Percentiles rank a stretch among this genome's conserved stretches.
phyloP scores from a whole-genome alignment of 352 stramenopile genomes.

The Phytophthora macrochlamydospora region DNA sequence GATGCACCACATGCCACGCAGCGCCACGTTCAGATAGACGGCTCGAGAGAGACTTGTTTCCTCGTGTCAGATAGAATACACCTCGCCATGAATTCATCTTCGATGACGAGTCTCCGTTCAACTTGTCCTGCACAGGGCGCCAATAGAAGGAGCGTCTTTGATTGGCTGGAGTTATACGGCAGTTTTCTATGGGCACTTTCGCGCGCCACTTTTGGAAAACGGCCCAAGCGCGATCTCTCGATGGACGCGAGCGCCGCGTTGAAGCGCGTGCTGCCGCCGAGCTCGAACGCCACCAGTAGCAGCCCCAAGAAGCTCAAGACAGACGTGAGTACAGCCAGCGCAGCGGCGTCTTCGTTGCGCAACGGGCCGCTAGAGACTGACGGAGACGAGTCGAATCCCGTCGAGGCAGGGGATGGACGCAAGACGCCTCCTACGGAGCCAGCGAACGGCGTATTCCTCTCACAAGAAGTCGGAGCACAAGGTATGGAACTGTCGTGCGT shows the following conservation, averaged over 20 bases:
- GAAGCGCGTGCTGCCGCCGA: conserved; percentile 26
- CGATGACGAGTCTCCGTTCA: too few relatives aligned
- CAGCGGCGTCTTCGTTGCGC: conserved; percentile 5
- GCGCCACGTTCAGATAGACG: conserved; percentile 81
- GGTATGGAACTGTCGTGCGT: conserved; percentile 7
- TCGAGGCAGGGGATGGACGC: conserved; percentile 20
- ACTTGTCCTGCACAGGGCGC: too few relatives aligned
- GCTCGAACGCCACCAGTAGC: conserved; percentile 14
- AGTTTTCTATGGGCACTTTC: conserved; percentile 11
- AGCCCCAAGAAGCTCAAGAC: conserved; percentile 32
- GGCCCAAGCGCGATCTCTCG: conserved; percentile 17
- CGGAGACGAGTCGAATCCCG: conserved; percentile 7
- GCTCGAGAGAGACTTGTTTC: not conserved
- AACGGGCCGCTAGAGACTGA: conserved; percentile 14
- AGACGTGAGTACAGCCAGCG: not conserved
- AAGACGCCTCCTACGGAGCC: conserved; percentile 3
- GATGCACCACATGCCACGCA: conserved; percentile 85
- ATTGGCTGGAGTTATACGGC: not conserved
- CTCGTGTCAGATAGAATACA: not conserved
- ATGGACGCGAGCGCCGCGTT: conserved; percentile 30
- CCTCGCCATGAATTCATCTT: not conserved
- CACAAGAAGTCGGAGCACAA: conserved; percentile 3
- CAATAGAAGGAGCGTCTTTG: too few relatives aligned
- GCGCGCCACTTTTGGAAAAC: conserved; percentile 28
- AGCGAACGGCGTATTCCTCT: conserved; percentile 3